Evolutionary conservation across 1,139 yeast species (phyloP), one percentile per base, ranked within the genome.

Genomic region (Hansenula lynferdii): DNA sequence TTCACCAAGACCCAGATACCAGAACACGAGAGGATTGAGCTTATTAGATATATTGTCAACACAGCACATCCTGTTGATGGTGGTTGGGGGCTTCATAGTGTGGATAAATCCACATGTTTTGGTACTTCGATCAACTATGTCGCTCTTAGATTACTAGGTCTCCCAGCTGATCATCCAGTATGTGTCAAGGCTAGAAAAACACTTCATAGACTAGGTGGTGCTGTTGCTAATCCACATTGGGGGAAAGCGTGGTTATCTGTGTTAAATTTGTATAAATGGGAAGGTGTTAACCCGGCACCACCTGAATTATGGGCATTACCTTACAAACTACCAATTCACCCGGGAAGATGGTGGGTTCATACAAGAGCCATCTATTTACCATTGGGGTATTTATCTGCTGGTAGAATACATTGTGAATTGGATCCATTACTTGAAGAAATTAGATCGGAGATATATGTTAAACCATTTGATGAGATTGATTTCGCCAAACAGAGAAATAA

Each of bases 311-410:
- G 96, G 95, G 64, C 84, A 48, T 62, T 92, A 35, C 99, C 98
- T 2, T 85, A 87, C 47, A 57, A 70, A 37, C 53, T 82, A 3
- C 95, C 96, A 0, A 69, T 89, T 30, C 98, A 92, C 57, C 98
- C 99, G 1, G 95, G 92, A 22, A 75, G 87, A 56, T 94, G 97
- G 98, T 94, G 99, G 99, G 97, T 92, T 22, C 99, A 94, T 56
- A 92, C 97, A 0, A 68, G 99, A 42, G 96, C 95, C 1, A 87
- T 94, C 25, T 92, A 90, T 54, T 63, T 86, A 33, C 95, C 97
- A 0, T 68, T 90, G 54, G 94, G 97, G 14, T 92, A 90, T 57
- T 60, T 92, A 11, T 77, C 85, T 17, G 69, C 87, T 36, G 71
- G 75, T 29, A 62, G 66, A 40, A 69, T 72, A 14, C 67, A 70